phyloP scores from a whole-genome alignment of 2,329 filamentous ascomycete species.

The Stemphylium vesicarium region DNA sequence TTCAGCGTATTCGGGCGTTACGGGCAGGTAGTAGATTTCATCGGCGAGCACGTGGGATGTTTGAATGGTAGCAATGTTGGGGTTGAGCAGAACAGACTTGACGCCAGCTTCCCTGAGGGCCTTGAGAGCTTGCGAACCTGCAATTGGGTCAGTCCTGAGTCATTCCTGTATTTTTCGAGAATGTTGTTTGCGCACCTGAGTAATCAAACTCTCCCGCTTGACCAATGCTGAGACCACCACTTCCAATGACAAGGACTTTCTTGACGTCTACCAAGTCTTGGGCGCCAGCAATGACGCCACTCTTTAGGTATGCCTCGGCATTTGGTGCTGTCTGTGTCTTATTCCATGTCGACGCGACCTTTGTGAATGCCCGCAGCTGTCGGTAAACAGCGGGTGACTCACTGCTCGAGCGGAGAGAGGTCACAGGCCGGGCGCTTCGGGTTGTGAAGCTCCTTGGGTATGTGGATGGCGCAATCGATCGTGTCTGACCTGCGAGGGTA shows the following conservation, averaged over 20 bases:
- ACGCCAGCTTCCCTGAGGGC: constrained; percentile 95
- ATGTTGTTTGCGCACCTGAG: constrained; percentile 68
- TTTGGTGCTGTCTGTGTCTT: constrained; percentile 74
- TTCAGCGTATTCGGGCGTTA: constrained; percentile 96
- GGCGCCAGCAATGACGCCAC: constrained; percentile 80
- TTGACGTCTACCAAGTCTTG: constrained; percentile 85
- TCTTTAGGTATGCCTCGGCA: constrained; percentile 86
- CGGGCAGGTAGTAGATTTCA: constrained; percentile 97
- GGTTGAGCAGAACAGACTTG: constrained; percentile 90
- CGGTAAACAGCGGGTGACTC: constrained; percentile 42
- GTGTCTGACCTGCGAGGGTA: constrained; percentile 42
- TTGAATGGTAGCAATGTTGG: constrained; percentile 98
- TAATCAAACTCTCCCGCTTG: constrained; percentile 99
- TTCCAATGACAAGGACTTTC: constrained; percentile 96
- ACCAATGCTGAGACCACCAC: constrained; percentile 93
- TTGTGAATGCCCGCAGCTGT: constrained; percentile 49
- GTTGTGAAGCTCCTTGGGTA: constrained; percentile 42
- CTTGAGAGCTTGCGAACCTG: constrained; percentile 94
- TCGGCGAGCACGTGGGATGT: constrained; percentile 95
- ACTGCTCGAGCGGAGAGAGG: constrained; percentile 36
- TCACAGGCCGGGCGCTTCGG: constrained; percentile 40
- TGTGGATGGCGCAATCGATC: constrained; percentile 36
- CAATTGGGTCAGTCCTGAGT: constrained; percentile 20
- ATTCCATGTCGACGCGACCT: constrained; percentile 43
- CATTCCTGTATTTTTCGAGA: not conserved